A percentile compares a stretch with the other conserved stretches of the same genome.
These are phyloP conservation scores for Botrytis squamosa DNA, from an alignment of 2,329 filamentous ascomycete species.

Conservation along the genomic window DNA sequence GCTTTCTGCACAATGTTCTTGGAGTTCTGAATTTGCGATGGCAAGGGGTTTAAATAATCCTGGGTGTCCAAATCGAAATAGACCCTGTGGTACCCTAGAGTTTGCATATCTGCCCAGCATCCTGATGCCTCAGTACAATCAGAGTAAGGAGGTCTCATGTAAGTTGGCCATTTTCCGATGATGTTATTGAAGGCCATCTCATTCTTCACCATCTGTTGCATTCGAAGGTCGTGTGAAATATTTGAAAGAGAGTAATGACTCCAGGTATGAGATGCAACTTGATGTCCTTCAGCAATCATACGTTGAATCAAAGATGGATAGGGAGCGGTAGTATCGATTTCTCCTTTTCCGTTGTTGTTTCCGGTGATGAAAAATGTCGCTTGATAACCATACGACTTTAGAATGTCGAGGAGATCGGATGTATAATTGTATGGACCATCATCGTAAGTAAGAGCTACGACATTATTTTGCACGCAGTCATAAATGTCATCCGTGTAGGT, in stretches of 20 bases:
- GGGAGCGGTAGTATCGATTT: slow-evolving; percentile 41
- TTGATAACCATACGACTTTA: slow-evolving; percentile 58
- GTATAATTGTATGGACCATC: slow-evolving; percentile 65
- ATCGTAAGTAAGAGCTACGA: slow-evolving; percentile 65
- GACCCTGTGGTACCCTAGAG: slow-evolving; percentile 47
- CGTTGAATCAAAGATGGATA: slow-evolving; percentile 48
- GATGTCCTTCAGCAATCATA: slow-evolving; percentile 46
- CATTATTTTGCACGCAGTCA: slow-evolving; percentile 52
- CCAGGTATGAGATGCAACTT: slow-evolving; percentile 59
- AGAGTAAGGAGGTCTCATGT: slow-evolving; percentile 47
- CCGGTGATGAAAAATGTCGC: slow-evolving; percentile 67
- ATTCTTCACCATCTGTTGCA: slow-evolving; percentile 50
- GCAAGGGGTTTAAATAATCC: slow-evolving; percentile 47
- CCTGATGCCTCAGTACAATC: slow-evolving; percentile 38
- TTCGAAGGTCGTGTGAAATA: slow-evolving; percentile 44
- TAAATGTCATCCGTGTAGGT: slow-evolving; percentile 58
- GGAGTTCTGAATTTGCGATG: slow-evolving; percentile 45
- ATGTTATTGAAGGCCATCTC: slow-evolving; percentile 55
- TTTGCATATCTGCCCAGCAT: slow-evolving; percentile 40
- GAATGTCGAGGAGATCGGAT: slow-evolving; percentile 60
- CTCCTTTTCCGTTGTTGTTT: slow-evolving; percentile 48
- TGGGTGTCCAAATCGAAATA: slow-evolving; percentile 52
- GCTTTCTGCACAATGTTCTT: slow-evolving; percentile 45
- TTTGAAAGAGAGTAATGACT: slow-evolving; percentile 48
- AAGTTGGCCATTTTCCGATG: slow-evolving; percentile 52